Conservation (phyloP, 345 rosid species). For the Populus nigra region DNA sequence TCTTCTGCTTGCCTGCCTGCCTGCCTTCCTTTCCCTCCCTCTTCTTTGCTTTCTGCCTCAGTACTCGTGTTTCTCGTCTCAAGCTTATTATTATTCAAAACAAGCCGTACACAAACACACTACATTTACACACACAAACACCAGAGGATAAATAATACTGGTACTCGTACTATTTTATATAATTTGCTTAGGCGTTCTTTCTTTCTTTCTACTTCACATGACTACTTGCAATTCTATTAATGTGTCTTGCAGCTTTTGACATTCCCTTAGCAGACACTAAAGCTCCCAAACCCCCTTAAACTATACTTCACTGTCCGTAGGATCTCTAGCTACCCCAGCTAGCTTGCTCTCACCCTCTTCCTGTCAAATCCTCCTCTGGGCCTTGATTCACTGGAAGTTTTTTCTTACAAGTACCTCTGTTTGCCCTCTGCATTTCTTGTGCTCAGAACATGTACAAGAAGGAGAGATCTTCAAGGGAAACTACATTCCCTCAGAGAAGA, state of each 20-base stretch:
- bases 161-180: constrained; percentile 8
- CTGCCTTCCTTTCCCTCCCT: too few relatives aligned
- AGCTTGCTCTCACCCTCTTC: not conserved
- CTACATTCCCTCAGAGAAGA: constrained; percentile 48
- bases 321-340: not conserved
- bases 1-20: not conserved
- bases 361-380: not conserved
- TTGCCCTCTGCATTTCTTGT: not conserved
- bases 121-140: not conserved
- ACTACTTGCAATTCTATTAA: constrained; percentile 27
- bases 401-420: not conserved
- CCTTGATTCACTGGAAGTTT: not conserved
- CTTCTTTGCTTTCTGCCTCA: not conserved
- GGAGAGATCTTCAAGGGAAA: constrained; percentile 30
- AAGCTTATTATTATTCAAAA: not conserved
- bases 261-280: constrained; percentile 52
- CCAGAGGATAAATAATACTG: not conserved
- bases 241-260: constrained; percentile 62
- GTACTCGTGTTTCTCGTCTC: not conserved
- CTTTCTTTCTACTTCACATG: constrained; percentile 16
- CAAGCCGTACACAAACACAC: not conserved
- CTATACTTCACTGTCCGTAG: constrained; percentile 15
- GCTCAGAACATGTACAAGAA: constrained; percentile 32
- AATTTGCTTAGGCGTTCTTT: not conserved
- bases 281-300: constrained; percentile 16